A percentile compares a stretch with the other conserved stretches of the same genome.
phyloP scores from a whole-genome alignment of 768 basidiomycete genomes.

The Pisolithus microcarpus region DNA sequence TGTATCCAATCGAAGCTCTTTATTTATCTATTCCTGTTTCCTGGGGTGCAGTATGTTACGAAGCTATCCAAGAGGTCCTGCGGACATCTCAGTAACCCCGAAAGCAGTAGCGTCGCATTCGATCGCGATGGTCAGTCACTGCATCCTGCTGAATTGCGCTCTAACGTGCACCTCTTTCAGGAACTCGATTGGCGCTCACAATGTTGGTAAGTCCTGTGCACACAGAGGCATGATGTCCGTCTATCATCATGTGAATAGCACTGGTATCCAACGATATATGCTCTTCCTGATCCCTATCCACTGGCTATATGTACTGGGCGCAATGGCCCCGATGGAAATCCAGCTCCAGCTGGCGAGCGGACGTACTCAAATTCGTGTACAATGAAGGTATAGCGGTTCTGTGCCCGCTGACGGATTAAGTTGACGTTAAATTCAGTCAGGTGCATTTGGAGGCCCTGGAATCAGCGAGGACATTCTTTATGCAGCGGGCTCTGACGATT shows the following conservation, averaged over 20 bases:
- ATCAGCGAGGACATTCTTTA: constrained; percentile 52
- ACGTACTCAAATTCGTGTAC: constrained; percentile 69
- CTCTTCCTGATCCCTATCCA: constrained; percentile 59
- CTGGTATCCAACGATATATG: constrained; percentile 64
- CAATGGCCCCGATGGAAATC: constrained; percentile 49
- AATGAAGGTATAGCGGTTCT: constrained; percentile 52
- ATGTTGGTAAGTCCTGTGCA: constrained; percentile 45
- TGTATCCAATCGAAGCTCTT: not conserved
- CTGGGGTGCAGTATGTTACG: constrained; percentile 40
- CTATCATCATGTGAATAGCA: constrained; percentile 35
- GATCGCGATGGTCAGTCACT: constrained; percentile 51
- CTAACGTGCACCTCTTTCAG: constrained; percentile 27
- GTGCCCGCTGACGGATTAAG: not conserved
- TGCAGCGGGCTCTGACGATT: constrained; percentile 78
- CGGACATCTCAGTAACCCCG: constrained; percentile 46
- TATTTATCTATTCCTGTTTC: too few species aligned
- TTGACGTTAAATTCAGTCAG: constrained; percentile 45
- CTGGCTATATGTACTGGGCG: constrained; percentile 60
- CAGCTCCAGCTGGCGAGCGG: constrained; percentile 37
- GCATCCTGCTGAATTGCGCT: constrained; percentile 3
- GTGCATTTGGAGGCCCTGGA: constrained; percentile 62
- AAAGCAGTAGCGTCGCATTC: constrained; percentile 61
- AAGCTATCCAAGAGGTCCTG: constrained; percentile 36
- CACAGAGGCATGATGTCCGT: not conserved
- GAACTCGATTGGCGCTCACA: constrained; percentile 56